A percentile compares a stretch with the other conserved stretches of the same genome.
Evolutionary conservation across 176 grass and related monocot species (phyloP).

Genomic region (Rhynchospora pubera): DNA sequence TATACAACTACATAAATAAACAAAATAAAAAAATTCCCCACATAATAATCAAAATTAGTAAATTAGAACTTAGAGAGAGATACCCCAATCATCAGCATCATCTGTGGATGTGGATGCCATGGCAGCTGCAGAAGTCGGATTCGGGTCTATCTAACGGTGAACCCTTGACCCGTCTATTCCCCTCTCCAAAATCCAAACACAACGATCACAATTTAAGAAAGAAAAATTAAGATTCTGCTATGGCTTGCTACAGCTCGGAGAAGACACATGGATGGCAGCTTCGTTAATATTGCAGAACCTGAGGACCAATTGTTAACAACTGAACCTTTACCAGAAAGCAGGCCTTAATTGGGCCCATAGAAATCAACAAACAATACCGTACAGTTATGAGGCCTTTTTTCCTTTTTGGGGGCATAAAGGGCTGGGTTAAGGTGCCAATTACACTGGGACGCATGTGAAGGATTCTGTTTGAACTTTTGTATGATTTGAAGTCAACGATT

Average conservation of each 20-base stretch:
- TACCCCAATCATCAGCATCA: conserved; percentile 18
- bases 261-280: neutral
- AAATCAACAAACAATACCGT: neutral
- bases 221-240: neutral
- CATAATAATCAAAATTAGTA: neutral
- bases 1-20: neutral
- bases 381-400: too few species aligned
- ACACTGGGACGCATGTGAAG: neutral
- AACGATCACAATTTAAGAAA: neutral
- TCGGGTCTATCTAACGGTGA: neutral
- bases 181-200: neutral
- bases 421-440: neutral
- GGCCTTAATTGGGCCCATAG: neutral
- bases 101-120: neutral
- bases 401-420: neutral
- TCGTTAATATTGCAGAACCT: neutral
- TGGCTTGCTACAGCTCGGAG: neutral
- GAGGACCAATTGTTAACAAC: neutral
- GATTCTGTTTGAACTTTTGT: neutral
- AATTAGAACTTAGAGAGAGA: neutral
- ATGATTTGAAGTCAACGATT: neutral
- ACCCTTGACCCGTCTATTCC: too few species aligned
- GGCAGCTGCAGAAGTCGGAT: neutral
- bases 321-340: neutral
- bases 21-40: neutral